phyloP scores from a whole-genome alignment of 2,329 filamentous ascomycete genomes.

The Colletotrichum sp. region DNA sequence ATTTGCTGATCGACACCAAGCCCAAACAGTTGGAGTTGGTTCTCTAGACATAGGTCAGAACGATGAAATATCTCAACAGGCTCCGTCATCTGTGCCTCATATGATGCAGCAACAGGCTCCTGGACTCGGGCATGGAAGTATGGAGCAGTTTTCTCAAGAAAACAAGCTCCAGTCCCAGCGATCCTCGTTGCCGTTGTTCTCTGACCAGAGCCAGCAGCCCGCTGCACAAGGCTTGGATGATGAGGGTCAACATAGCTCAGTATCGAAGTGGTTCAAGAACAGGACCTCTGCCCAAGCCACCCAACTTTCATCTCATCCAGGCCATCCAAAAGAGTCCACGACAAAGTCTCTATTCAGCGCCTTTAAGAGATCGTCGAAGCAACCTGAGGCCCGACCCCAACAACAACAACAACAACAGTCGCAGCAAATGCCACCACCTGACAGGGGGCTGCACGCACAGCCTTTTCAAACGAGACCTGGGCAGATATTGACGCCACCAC shows the following conservation, averaged over 20 bases:
- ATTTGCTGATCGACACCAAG: background rate
- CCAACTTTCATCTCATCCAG: constrained; percentile 11
- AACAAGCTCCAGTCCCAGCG: background rate
- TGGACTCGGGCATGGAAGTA: background rate
- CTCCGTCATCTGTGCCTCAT: background rate
- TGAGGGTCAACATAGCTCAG: background rate
- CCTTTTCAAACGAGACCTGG: background rate
- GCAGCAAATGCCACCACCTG: constrained; percentile 7
- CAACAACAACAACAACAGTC: constrained; percentile 13
- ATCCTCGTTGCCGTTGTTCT: background rate
- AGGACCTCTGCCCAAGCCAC: constrained; percentile 3
- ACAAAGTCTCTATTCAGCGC: constrained; percentile 27
- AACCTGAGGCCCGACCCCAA: constrained; percentile 22
- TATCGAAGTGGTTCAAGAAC: constrained; percentile 22
- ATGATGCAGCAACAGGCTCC: background rate
- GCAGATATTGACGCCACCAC: background rate
- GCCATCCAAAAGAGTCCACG: constrained; percentile 24
- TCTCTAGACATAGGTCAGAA: background rate
- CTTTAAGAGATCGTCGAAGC: constrained; percentile 29
- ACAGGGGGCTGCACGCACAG: background rate
- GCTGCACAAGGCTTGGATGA: background rate
- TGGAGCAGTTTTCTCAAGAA: background rate
- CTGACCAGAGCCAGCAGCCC: background rate
- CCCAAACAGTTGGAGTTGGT: background rate
- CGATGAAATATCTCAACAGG: background rate